A percentile compares a stretch with the other conserved stretches of the same genome.
Evolutionary conservation across 768 basidiomycete species (phyloP).

Genomic region (Auricularia auricula-judae): DNA sequence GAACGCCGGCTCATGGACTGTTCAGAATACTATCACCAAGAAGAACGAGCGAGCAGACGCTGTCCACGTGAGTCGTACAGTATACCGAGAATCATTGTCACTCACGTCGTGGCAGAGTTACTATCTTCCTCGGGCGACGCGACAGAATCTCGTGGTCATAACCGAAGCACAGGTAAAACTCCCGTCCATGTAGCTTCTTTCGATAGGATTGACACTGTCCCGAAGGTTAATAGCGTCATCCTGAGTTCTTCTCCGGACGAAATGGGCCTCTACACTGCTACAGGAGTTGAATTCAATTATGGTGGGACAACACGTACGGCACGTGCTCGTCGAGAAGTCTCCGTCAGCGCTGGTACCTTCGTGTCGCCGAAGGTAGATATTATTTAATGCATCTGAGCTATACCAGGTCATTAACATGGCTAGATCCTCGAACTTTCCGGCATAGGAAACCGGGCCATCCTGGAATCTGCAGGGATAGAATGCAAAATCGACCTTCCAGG

Average conservation of each 20-base stretch:
- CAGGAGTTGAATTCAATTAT: background rate
- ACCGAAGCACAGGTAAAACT: background rate
- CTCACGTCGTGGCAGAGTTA: background rate
- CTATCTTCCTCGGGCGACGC: background rate
- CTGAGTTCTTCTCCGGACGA: background rate
- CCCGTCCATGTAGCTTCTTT: background rate
- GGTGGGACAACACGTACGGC: slow-evolving; percentile 18
- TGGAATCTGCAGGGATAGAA: slow-evolving; percentile 37
- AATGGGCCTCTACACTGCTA: background rate
- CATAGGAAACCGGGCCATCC: slow-evolving; percentile 43
- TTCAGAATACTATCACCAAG: background rate
- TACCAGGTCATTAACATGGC: background rate
- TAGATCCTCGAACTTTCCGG: slow-evolving; percentile 53
- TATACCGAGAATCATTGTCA: background rate
- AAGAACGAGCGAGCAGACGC: background rate
- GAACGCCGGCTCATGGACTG: background rate
- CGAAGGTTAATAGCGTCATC: background rate
- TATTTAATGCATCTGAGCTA: background rate
- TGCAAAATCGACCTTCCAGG: slow-evolving; percentile 55
- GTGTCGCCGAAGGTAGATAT: background rate
- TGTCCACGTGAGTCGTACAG: background rate
- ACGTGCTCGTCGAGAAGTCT: slow-evolving; percentile 37
- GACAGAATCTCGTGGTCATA: background rate
- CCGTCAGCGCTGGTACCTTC: slow-evolving; percentile 26
- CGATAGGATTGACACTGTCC: background rate